phyloP scores from a whole-genome alignment of 257 asterid genomes.

The Ajuga chamaepitys region DNA sequence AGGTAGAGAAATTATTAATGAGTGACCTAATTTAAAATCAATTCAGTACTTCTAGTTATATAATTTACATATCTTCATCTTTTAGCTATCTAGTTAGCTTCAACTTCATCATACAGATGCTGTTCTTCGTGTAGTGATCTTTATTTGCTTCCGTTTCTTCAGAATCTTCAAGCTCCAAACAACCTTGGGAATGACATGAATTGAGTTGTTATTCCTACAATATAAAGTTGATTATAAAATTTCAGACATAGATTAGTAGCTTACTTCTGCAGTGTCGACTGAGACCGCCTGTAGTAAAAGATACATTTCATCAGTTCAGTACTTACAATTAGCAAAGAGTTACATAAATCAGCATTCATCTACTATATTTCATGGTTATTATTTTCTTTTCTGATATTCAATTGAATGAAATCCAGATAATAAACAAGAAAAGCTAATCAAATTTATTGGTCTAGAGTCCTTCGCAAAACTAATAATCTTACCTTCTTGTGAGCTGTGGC shows the following conservation, averaged over 20 bases:
- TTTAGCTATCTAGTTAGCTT: background rate
- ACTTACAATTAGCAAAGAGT: background rate
- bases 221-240: background rate
- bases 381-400: background rate
- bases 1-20: background rate
- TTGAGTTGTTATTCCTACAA: background rate
- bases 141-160: background rate
- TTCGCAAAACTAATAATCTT: constrained; percentile 7
- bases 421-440: background rate
- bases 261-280: constrained; percentile 49
- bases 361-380: background rate
- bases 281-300: constrained; percentile 48
- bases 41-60: background rate
- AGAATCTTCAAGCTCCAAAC: constrained; percentile 45
- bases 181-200: constrained; percentile 34
- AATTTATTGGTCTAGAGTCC: background rate
- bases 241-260: background rate
- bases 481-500: constrained; percentile 38
- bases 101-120: background rate
- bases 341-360: background rate
- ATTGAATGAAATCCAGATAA: background rate
- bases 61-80: background rate
- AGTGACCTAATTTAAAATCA: background rate
- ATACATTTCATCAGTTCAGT: constrained; percentile 18
- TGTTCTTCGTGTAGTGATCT: constrained; percentile 5